Percentiles rank a stretch among this genome's conserved stretches.
Evolutionary conservation across 163 green algal genomes (phyloP).

Genomic region (Smithsoniella earleae): DNA sequence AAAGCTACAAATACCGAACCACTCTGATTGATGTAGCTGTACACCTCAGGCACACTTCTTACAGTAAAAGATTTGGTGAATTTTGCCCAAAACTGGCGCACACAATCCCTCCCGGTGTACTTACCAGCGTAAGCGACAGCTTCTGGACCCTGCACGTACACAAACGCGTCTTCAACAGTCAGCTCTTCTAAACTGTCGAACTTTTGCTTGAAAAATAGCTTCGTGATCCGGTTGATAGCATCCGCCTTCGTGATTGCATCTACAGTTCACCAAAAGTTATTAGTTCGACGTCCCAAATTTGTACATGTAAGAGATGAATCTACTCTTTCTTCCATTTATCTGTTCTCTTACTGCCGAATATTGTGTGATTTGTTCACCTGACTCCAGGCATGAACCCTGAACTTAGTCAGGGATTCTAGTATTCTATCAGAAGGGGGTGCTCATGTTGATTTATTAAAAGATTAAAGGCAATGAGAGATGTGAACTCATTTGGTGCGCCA

Average conservation of each 20-base stretch:
- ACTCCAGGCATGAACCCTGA: background rate
- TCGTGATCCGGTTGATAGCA: conserved; percentile 15
- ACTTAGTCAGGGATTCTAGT: background rate
- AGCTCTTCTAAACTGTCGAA: conserved; percentile 1
- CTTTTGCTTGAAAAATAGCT: conserved; percentile 9
- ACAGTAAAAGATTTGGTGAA: conserved; percentile 2
- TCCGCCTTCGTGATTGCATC: background rate
- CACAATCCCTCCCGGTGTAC: conserved; percentile 10
- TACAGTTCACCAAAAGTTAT: background rate
- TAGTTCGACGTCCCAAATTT: too few relatives aligned
- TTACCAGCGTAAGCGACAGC: background rate
- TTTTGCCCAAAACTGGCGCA: background rate
- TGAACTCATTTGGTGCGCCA: too few relatives aligned
- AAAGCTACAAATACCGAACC: conserved; percentile 19
- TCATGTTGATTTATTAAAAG: too few relatives aligned
- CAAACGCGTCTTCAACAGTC: conserved; percentile 4
- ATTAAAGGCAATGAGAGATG: too few relatives aligned
- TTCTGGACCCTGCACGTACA: conserved; percentile 3
- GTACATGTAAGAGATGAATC: too few relatives aligned
- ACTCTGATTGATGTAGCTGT: conserved; percentile 15
- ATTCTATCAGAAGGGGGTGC: background rate
- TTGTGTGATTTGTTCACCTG: background rate
- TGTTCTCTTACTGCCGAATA: too few relatives aligned
- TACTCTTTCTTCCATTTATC: too few relatives aligned
- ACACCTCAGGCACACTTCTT: background rate